Evolutionary conservation across 352 stramenopile genomes (phyloP).

Genomic region (Phytopythium delawarense): DNA sequence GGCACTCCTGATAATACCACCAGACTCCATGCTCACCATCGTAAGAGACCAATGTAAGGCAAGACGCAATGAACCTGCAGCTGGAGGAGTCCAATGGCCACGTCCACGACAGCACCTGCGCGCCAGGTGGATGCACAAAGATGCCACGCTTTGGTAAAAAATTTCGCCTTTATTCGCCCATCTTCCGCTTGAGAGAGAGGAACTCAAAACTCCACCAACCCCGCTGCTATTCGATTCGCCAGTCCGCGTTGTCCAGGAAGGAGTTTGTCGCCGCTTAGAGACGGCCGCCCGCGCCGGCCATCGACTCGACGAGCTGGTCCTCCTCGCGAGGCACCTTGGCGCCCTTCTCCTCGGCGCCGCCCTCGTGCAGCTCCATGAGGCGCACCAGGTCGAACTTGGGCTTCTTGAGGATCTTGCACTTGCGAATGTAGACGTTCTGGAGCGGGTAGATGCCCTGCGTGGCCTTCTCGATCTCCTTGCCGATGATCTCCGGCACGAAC

Average conservation of each 20-base stretch:
- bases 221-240: constrained; percentile 3
- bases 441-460: constrained; percentile 98
- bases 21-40: not conserved
- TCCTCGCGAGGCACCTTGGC: constrained; percentile 87
- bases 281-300: constrained; percentile 84
- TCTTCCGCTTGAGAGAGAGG: constrained; percentile 57
- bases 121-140: no score
- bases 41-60: not conserved
- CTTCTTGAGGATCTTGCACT: constrained; percentile 99
- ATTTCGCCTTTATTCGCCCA: constrained; percentile 86
- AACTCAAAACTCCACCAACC: constrained; percentile 8
- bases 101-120: no score
- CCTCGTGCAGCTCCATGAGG: constrained; percentile 99
- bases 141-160: constrained; percentile 31
- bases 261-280: constrained; percentile 59
- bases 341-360: constrained; percentile 90
- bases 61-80: no score
- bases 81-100: no score
- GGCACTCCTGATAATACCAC: no score
- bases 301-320: constrained; percentile 83
- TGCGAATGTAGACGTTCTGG: constrained; percentile 99
- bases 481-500: constrained; percentile 98
- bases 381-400: constrained; percentile 99
- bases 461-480: constrained; percentile 97
- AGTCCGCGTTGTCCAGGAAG: constrained; percentile 14